These are phyloP conservation scores for Acer saccharum DNA, from an alignment of 345 rosid species.

Conservation along the genomic window DNA sequence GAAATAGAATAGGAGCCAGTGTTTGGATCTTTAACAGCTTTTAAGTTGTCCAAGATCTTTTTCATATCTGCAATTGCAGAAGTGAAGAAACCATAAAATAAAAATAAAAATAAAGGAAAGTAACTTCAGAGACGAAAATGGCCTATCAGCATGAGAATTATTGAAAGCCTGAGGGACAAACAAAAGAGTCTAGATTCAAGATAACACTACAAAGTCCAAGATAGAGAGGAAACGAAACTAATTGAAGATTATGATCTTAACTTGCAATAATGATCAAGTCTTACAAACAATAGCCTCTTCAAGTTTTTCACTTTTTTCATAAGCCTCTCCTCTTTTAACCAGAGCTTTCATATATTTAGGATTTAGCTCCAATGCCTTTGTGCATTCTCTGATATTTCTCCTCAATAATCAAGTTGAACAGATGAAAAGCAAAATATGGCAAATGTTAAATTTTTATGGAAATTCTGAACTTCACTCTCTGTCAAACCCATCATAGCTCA, in stretches of 20 bases:
- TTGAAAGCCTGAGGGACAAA: neutral
- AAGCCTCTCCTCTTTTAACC: slow-evolving; percentile 81
- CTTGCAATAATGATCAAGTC: neutral
- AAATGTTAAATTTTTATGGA: neutral
- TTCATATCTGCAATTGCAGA: slow-evolving; percentile 61
- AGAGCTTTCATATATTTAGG: slow-evolving; percentile 75
- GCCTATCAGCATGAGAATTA: slow-evolving; percentile 8
- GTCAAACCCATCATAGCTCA: neutral
- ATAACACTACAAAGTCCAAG: neutral
- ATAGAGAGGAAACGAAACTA: neutral
- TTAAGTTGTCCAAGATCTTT: slow-evolving; percentile 88
- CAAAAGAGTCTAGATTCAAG: neutral
- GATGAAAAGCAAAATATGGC: neutral
- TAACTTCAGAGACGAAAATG: neutral
- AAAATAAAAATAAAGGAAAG: neutral
- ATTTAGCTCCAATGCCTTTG: slow-evolving; percentile 80
- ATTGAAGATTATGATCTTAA: neutral
- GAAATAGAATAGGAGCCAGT: slow-evolving; percentile 90
- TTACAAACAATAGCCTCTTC: slow-evolving; percentile 90
- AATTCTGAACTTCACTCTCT: neutral
- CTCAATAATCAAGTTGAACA: slow-evolving; percentile 21
- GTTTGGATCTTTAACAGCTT: slow-evolving; percentile 95
- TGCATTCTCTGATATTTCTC: slow-evolving; percentile 80
- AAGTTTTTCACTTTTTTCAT: slow-evolving; percentile 82
- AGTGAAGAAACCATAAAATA: neutral